Evolutionary conservation across 805 yeast genomes (phyloP).

Genomic region (Metschnikowia peoriensis): DNA sequence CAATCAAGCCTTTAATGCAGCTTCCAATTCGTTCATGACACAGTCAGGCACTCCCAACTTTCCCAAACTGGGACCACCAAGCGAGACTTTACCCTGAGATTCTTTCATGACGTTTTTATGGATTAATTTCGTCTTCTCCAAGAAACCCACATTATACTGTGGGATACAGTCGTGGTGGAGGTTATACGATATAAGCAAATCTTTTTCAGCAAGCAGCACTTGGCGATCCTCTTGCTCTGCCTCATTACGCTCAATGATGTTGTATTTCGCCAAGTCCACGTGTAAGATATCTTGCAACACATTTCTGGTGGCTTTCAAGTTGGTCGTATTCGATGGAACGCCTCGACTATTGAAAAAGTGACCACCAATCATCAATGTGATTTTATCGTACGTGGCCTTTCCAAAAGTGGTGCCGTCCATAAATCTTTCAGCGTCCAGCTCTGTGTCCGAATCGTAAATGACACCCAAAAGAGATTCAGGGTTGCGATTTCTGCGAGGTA

Average conservation of each 20-base stretch:
- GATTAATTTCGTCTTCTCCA: constrained; percentile 35
- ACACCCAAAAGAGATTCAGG: constrained; percentile 72
- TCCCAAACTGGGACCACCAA: constrained; percentile 79
- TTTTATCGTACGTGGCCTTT: constrained; percentile 51
- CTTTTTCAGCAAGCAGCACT: constrained; percentile 22
- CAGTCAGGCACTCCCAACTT: constrained; percentile 89
- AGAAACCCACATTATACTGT: constrained; percentile 71
- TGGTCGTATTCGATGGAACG: constrained; percentile 30
- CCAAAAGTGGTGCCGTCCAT: constrained; percentile 16
- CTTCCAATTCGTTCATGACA: constrained; percentile 58
- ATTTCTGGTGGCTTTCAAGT: constrained; percentile 26
- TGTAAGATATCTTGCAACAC: constrained; percentile 25
- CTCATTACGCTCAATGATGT: constrained; percentile 29
- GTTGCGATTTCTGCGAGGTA: constrained; percentile 56
- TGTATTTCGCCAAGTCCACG: constrained; percentile 22
- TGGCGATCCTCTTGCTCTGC: constrained; percentile 12
- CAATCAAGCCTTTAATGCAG: constrained; percentile 36
- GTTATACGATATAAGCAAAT: constrained; percentile 32
- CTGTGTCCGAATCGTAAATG: constrained; percentile 86
- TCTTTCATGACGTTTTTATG: constrained; percentile 31
- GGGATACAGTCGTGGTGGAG: constrained; percentile 63
- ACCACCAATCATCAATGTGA: constrained; percentile 93
- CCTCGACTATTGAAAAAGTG: constrained; percentile 42
- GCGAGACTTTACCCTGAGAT: constrained; percentile 40
- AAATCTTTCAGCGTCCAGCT: constrained; percentile 41